These are phyloP conservation scores for Parasitella parasitica DNA, from an alignment of 371 early-diverging fungal species.

Conservation along the genomic window DNA sequence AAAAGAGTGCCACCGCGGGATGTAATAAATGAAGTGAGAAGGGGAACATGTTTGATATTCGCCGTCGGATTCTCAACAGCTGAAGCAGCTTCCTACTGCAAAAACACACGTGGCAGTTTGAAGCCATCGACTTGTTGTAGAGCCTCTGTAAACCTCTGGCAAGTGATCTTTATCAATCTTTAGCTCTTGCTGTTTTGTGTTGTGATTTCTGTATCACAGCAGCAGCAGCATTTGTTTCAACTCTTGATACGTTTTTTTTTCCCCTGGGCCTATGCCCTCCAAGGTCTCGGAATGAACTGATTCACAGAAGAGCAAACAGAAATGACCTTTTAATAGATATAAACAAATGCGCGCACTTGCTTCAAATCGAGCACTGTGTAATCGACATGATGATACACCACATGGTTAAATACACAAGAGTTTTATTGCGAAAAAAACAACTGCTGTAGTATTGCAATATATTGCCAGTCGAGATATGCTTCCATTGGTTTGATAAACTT, in stretches of 20 bases:
- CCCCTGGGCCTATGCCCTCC: background rate
- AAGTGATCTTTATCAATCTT: no score
- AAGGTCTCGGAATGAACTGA: background rate
- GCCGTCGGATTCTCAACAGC: background rate
- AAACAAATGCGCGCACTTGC: background rate
- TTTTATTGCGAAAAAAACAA: no score
- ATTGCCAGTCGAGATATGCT: no score
- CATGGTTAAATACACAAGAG: background rate
- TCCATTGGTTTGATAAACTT: no score
- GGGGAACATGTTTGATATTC: background rate
- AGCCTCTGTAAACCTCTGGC: background rate
- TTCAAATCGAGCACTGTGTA: no score
- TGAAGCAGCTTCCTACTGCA: background rate
- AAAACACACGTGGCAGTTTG: background rate
- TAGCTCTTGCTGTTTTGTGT: background rate
- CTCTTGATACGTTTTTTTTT: background rate
- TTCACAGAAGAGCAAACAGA: no score
- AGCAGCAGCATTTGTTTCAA: background rate
- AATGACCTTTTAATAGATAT: background rate
- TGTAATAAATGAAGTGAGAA: background rate
- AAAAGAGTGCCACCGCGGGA: background rate
- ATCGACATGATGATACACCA: background rate
- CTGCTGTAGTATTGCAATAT: no score
- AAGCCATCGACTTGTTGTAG: background rate
- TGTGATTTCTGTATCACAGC: background rate